Evolutionary conservation across 345 rosid species (phyloP).

Genomic region (Citrus maxima): DNA sequence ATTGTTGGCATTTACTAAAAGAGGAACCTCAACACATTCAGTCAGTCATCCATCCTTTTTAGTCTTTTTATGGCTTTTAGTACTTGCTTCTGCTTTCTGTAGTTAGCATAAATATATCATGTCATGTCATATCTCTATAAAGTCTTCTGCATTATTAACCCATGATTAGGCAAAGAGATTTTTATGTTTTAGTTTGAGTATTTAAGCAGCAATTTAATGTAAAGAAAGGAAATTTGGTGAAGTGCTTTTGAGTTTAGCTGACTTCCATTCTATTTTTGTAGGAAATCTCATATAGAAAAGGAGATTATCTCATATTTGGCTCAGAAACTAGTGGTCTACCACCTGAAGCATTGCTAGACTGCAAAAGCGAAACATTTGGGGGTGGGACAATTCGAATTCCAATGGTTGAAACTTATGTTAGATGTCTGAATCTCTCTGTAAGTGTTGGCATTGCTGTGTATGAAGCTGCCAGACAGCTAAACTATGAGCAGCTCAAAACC

Average conservation of each 20-base stretch:
- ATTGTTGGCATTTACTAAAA: slow-evolving; percentile 85
- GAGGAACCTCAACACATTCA: slow-evolving; percentile 73
- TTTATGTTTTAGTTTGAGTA: background rate
- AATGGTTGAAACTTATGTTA: slow-evolving; percentile 87
- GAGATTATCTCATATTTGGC: slow-evolving; percentile 86
- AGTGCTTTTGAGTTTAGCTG: background rate
- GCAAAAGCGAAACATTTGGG: slow-evolving; percentile 53
- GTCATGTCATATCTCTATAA: no score
- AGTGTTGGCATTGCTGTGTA: slow-evolving; percentile 89
- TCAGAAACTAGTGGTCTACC: slow-evolving; percentile 88
- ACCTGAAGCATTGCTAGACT: slow-evolving; percentile 71
- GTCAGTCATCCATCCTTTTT: slow-evolving; percentile 40
- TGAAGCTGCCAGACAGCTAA: slow-evolving; percentile 86
- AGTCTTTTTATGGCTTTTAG: background rate
- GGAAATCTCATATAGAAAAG: slow-evolving; percentile 74
- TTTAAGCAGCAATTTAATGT: background rate
- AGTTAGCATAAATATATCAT: background rate
- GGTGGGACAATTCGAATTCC: slow-evolving; percentile 85
- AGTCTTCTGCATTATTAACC: background rate
- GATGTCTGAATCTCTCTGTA: slow-evolving; percentile 91
- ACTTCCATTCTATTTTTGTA: slow-evolving; percentile 28
- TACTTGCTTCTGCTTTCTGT: background rate
- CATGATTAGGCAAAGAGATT: background rate
- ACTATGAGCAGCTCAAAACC: slow-evolving; percentile 63
- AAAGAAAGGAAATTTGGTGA: background rate